Evolutionary conservation across 805 yeast species (phyloP).

Genomic region (Wickerhamiella dianesei): DNA sequence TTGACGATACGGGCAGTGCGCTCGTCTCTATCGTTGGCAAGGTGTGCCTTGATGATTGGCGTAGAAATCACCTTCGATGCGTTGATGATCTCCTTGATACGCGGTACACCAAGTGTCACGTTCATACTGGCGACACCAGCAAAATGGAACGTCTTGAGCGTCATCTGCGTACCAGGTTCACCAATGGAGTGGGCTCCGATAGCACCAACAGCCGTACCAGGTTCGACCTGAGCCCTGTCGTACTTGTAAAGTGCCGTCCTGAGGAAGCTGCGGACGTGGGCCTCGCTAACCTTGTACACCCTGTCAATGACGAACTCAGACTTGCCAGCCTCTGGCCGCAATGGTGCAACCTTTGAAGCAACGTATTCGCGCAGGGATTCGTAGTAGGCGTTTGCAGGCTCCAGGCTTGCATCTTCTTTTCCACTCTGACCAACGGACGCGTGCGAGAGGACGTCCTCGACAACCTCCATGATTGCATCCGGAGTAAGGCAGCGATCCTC

Average conservation of each 20-base stretch:
- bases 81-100: slow-evolving; percentile 95
- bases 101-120: slow-evolving; percentile 97
- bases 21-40: slow-evolving; percentile 88
- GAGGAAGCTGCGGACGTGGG: slow-evolving; percentile 51
- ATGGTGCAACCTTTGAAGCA: slow-evolving; percentile 37
- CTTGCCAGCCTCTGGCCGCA: slow-evolving; percentile 31
- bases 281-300: slow-evolving; percentile 43
- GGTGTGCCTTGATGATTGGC: slow-evolving; percentile 87
- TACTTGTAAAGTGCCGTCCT: slow-evolving; percentile 70
- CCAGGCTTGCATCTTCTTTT: slow-evolving; percentile 30
- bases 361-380: slow-evolving; percentile 58
- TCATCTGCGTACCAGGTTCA: slow-evolving; percentile 99
- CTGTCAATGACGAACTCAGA: slow-evolving; percentile 21
- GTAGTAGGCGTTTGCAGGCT: slow-evolving; percentile 36
- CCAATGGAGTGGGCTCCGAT: slow-evolving; percentile 99
- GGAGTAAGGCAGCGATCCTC: slow-evolving; percentile 51
- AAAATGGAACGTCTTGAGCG: slow-evolving; percentile 90
- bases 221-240: slow-evolving; percentile 83
- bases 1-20: slow-evolving; percentile 97
- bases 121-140: slow-evolving; percentile 99
- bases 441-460: slow-evolving; percentile 16
- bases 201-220: slow-evolving; percentile 99
- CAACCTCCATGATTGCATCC: slow-evolving; percentile 48
- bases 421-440: slow-evolving; percentile 19
- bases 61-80: slow-evolving; percentile 92